Conservation (phyloP, 768 basidiomycete genomes). For the Sporobolomyces roseus region DNA sequence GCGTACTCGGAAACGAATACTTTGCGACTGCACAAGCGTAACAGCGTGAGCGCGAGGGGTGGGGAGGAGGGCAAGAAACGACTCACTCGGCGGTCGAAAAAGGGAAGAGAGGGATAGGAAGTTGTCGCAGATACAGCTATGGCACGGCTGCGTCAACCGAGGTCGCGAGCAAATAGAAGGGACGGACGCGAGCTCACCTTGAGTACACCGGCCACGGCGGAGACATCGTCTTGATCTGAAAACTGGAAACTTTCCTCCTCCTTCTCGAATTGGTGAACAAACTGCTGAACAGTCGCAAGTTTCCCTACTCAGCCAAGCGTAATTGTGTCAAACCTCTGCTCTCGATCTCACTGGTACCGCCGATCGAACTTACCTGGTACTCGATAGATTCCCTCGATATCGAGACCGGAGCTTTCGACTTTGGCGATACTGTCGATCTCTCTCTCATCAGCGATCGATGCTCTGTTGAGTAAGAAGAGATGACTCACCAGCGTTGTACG, state of each 20-base stretch:
- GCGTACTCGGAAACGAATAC: slow-evolving; percentile 17
- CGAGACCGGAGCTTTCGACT: slow-evolving; percentile 39
- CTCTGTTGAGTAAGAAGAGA: rapidly evolving
- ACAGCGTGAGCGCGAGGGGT: neutral
- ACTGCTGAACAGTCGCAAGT: slow-evolving; percentile 36
- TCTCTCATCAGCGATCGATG: no score
- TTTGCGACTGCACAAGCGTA: neutral
- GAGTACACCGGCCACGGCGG: slow-evolving; percentile 41
- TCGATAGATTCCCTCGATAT: slow-evolving; percentile 45
- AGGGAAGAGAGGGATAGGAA: slow-evolving; percentile 41
- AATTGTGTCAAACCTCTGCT: neutral
- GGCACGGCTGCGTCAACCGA: neutral
- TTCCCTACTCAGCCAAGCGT: slow-evolving; percentile 3
- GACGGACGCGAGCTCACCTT: slow-evolving; percentile 35
- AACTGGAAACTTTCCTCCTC: slow-evolving; percentile 43
- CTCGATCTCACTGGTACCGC: neutral
- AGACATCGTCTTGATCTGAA: slow-evolving; percentile 34
- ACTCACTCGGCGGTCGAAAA: slow-evolving; percentile 33
- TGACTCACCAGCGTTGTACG: slow-evolving; percentile 34
- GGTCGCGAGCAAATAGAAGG: neutral
- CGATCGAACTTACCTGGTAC: slow-evolving; percentile 22
- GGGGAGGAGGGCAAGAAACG: neutral
- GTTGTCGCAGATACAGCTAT: slow-evolving; percentile 45
- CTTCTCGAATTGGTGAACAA: slow-evolving; percentile 43
- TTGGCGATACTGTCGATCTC: slow-evolving; percentile 37